A percentile compares a stretch with the other conserved stretches of the same genome.
Conservation (phyloP, 768 basidiomycete species). For the Leccinum disarticulatum region DNA sequence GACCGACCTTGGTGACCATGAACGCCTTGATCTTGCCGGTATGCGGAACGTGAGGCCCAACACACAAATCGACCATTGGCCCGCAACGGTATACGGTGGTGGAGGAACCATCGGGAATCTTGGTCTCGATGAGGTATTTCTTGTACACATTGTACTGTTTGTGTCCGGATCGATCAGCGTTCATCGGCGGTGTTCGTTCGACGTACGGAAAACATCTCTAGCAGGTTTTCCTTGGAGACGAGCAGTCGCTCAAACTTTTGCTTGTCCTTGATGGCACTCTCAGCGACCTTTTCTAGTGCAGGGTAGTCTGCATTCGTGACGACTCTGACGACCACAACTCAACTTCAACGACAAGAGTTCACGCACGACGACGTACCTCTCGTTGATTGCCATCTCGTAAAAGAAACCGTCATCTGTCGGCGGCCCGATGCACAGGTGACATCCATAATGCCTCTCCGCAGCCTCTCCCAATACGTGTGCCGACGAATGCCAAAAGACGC, state of each 20-base stretch:
- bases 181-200: not conserved
- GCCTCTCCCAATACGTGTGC: slow-evolving; percentile 98
- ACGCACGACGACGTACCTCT: slow-evolving; percentile 46
- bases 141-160: slow-evolving; percentile 98
- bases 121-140: slow-evolving; percentile 89
- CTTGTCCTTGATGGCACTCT: slow-evolving; percentile 90
- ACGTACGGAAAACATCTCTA: slow-evolving; percentile 93
- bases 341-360: not conserved
- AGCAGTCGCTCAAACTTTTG: slow-evolving; percentile 96
- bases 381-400: slow-evolving; percentile 95
- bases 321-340: slow-evolving; percentile 43
- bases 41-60: slow-evolving; percentile 97
- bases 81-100: slow-evolving; percentile 99
- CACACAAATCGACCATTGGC: slow-evolving; percentile 95
- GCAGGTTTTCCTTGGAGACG: slow-evolving; percentile 89
- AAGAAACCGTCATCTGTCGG: slow-evolving; percentile 99
- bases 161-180: slow-evolving; percentile 4
- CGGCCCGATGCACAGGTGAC: slow-evolving; percentile 94
- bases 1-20: slow-evolving; percentile 92
- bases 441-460: slow-evolving; percentile 93
- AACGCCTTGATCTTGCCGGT: slow-evolving; percentile 97
- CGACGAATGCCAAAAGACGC: slow-evolving; percentile 99
- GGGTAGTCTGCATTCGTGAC: slow-evolving; percentile 85
- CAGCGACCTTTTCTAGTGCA: slow-evolving; percentile 83
- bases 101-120: slow-evolving; percentile 93